Evolutionary conservation across 371 early-diverging fungal species (phyloP), one percentile per base, ranked within the genome.

Genomic region (Lichtheimia corymbifera): DNA sequence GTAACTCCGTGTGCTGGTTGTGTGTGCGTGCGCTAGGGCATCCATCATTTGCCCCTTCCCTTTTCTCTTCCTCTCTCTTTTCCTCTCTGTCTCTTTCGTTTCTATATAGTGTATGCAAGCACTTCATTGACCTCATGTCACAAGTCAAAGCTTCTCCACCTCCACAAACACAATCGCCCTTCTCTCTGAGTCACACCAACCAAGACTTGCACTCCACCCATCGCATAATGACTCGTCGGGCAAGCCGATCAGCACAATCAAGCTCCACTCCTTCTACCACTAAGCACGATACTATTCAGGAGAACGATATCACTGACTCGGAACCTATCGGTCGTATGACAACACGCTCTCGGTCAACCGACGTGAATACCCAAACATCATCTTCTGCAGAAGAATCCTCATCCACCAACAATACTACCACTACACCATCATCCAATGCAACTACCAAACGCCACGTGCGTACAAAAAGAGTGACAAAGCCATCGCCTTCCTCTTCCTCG

Each of bases 71-170:
- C 20, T 47, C 47, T 47, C 47, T 47, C 47, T 22, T 17, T 17
- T 17, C 17, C 47, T 5, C 45, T 45, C 45, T 11, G 3, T 45
- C 18, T 17, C 47, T 47, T 17, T 47, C 2, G 0, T 22, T 17
- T 17, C 28, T 24, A 14, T 24, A 30, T 6, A 11, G 35, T 53
- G 27, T 53, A 53, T 53, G 53, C 53, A 40, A 0, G 40, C 30
- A 53, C 53, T 28, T 28, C 49, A 25, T 45, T 27, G 5, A 7
- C 53, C 62, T 60, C 52, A 74, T 74, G 71, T 68, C 71, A 15
- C 59, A 58, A 50, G 40, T 58, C 15, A 58, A 58, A 58, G 59
- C 59, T 50, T 58, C 59, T 18, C 59, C 51, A 18, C 25, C 40
- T 5, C 18, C 50, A 13, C 14, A 45, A n/a, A 17, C 49, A 20